phyloP scores from a whole-genome alignment of 805 yeast species.

The Myxozyma melibiosi region DNA sequence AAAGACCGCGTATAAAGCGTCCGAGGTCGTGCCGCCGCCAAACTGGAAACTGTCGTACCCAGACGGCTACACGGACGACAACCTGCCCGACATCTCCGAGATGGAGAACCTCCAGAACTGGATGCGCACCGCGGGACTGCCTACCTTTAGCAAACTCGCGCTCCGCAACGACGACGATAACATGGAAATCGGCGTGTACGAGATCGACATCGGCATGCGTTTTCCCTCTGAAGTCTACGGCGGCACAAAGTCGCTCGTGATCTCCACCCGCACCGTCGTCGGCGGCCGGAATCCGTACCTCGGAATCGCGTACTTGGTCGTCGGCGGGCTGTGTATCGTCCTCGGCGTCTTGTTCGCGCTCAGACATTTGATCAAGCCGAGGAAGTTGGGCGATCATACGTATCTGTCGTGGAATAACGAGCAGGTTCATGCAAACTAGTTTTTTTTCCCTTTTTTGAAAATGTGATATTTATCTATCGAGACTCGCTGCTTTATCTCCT shows the following conservation, averaged over 20 bases:
- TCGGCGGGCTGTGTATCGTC: constrained; percentile 73
- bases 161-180: constrained; percentile 64
- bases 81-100: constrained; percentile 70
- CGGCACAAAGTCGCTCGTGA: constrained; percentile 81
- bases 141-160: constrained; percentile 83
- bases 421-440: background rate
- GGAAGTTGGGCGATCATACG: constrained; percentile 80
- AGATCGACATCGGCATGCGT: constrained; percentile 62
- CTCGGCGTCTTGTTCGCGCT: constrained; percentile 75
- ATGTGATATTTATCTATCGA: too few relatives aligned
- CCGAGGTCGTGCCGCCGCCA: constrained; percentile 89
- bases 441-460: background rate
- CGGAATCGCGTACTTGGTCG: constrained; percentile 82
- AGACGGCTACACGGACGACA: constrained; percentile 81
- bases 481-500: too few relatives aligned
- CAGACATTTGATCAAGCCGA: constrained; percentile 82
- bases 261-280: constrained; percentile 77
- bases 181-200: constrained; percentile 68
- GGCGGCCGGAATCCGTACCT: constrained; percentile 87
- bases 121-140: constrained; percentile 97
- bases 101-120: constrained; percentile 92
- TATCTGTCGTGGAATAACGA: constrained; percentile 52
- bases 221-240: constrained; percentile 83
- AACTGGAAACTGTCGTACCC: constrained; percentile 83
- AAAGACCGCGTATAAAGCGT: constrained; percentile 65